Evolutionary conservation across 306 rosid species (phyloP).

Genomic region (Lithocarpus polystachyus): DNA sequence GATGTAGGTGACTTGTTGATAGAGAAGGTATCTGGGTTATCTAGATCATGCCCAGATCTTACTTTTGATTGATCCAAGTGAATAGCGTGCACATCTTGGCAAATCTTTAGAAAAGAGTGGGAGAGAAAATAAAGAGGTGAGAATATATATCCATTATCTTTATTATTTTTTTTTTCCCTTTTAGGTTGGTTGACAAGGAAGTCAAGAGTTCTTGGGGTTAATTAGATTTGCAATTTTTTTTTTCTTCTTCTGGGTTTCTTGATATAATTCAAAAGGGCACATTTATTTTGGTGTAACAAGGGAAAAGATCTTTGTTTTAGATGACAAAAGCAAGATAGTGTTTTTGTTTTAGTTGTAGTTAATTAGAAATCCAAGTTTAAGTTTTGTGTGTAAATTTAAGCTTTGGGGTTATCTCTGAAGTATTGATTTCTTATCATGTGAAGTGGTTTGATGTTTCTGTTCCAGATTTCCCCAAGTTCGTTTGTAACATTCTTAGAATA

Average conservation of each 20-base stretch:
- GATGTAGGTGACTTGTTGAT: constrained; percentile 35
- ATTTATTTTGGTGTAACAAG: constrained; percentile 5
- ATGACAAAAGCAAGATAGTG: constrained; percentile 1
- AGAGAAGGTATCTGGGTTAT: constrained; percentile 40
- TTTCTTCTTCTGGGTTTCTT: constrained; percentile 23
- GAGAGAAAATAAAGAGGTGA: constrained; percentile 36
- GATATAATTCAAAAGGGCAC: constrained; percentile 20
- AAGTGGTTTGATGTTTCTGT: constrained; percentile 28
- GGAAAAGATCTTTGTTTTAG: constrained; percentile 10
- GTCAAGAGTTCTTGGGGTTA: constrained; percentile 46
- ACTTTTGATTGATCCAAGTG: constrained; percentile 46
- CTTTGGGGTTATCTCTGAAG: constrained; percentile 20
- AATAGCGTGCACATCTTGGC: constrained; percentile 25
- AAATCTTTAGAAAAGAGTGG: constrained; percentile 21
- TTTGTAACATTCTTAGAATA: constrained; percentile 25
- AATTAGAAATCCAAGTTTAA: background rate
- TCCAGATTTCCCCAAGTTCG: constrained; percentile 24
- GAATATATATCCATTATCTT: constrained; percentile 19
- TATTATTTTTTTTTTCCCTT: background rate
- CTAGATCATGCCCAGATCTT: constrained; percentile 85
- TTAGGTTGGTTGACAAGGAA: constrained; percentile 31
- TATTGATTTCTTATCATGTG: constrained; percentile 29
- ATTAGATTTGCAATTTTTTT: constrained; percentile 20
- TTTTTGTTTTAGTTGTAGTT: constrained; percentile 16
- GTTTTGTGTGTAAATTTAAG: constrained; percentile 24